Percentiles rank a stretch among this genome's conserved stretches.
phyloP scores from a whole-genome alignment of 805 yeast genomes.

The Candida maesae region DNA sequence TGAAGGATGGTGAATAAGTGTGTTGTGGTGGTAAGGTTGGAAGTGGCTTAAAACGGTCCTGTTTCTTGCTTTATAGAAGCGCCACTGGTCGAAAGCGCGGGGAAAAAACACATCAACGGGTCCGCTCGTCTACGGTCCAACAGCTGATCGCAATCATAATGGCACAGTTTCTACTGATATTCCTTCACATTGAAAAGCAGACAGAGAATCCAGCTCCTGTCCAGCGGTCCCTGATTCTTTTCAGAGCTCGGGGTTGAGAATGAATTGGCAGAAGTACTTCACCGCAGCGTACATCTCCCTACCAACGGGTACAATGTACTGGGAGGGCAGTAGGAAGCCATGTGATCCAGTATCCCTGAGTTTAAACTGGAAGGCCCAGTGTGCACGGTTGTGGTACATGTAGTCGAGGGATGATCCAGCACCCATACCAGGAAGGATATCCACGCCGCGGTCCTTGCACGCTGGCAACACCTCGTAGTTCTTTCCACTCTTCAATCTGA shows the following conservation, averaged over 20 bases:
- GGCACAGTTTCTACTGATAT: too few species aligned
- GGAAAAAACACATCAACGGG: too few species aligned
- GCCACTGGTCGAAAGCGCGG: too few species aligned
- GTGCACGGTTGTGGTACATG: conserved; percentile 78
- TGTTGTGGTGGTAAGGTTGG: too few species aligned
- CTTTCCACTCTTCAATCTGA: conserved; percentile 60
- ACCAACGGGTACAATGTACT: conserved; percentile 72
- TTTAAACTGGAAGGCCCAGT: conserved; percentile 82
- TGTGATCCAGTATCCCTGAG: conserved; percentile 78
- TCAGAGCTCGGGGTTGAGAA: conserved; percentile 35
- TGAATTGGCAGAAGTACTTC: conserved; percentile 59
- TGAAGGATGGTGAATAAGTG: too few species aligned
- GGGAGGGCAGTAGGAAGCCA: conserved; percentile 75
- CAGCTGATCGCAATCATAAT: too few species aligned
- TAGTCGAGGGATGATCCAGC: conserved; percentile 78
- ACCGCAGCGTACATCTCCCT: conserved; percentile 66
- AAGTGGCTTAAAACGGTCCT: too few species aligned
- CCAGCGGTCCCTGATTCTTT: too few species aligned
- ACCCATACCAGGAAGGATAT: conserved; percentile 68
- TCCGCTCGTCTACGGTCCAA: too few species aligned
- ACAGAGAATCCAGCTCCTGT: too few species aligned
- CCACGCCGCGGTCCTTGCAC: conserved; percentile 74
- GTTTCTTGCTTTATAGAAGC: too few species aligned
- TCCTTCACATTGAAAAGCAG: too few species aligned
- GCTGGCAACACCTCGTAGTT: conserved; percentile 70